A percentile compares a stretch with the other conserved stretches of the same genome.
Conservation (phyloP, 352 stramenopile genomes). For the Plasmopara viticola region DNA sequence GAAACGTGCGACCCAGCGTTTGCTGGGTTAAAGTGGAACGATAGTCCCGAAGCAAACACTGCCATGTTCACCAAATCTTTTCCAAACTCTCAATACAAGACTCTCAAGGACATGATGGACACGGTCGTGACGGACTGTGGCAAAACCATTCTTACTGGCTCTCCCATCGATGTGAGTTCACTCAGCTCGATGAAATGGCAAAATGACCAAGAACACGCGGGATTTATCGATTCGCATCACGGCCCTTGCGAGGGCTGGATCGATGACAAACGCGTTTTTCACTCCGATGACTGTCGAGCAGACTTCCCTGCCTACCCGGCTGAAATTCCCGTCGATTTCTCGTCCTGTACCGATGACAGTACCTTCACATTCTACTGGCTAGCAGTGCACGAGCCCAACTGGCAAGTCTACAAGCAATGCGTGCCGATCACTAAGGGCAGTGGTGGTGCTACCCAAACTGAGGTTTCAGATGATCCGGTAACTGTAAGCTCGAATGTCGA, state of each 20-base stretch:
- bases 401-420: conserved; percentile 56
- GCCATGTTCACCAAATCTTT: conserved; percentile 27
- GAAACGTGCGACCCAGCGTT: conserved; percentile 23
- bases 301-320: conserved; percentile 38
- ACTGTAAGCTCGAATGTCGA: too few species aligned
- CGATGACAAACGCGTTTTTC: conserved; percentile 30
- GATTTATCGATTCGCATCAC: conserved; percentile 40
- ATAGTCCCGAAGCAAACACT: conserved; percentile 20
- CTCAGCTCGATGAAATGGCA: conserved; percentile 39
- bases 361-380: conserved; percentile 59
- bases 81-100: conserved; percentile 25
- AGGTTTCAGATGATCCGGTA: conserved; percentile 7
- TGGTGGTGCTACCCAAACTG: conserved; percentile 9
- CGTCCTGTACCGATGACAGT: conserved; percentile 40
- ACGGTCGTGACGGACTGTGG: conserved; percentile 20
- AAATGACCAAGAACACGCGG: conserved; percentile 34
- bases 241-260: conserved; percentile 49
- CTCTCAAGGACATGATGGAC: conserved; percentile 34
- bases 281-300: conserved; percentile 33
- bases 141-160: conserved; percentile 10
- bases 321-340: conserved; percentile 45
- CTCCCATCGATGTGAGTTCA: conserved; percentile 28
- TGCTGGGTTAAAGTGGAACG: conserved; percentile 23
- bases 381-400: conserved; percentile 40
- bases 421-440: conserved; percentile 26